Conservation (phyloP, 1,284 basidiomycete genomes). For the Wolfiporia cocos region DNA sequence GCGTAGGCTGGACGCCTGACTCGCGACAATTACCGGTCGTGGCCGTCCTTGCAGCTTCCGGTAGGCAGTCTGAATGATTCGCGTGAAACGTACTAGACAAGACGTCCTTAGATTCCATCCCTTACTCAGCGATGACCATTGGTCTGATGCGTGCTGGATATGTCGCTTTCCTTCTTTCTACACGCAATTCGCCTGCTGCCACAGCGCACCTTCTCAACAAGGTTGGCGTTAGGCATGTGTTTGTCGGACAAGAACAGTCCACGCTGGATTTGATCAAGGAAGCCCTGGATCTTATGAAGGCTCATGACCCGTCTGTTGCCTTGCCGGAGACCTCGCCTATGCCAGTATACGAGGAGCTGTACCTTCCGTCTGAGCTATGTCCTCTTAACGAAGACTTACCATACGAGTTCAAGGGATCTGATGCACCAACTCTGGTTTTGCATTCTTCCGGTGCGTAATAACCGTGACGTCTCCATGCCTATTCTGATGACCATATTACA, state of each 20-base stretch:
- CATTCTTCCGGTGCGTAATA: conserved; percentile 27
- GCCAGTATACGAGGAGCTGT: conserved; percentile 3
- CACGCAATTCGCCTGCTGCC: conserved; percentile 31
- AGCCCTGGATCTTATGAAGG: not conserved
- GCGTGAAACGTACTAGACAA: too few species aligned
- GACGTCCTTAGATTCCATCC: conserved; percentile 21
- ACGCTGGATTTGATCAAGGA: conserved; percentile 16
- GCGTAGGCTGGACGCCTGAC: not conserved
- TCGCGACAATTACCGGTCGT: not conserved
- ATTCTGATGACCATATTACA: conserved; percentile 4
- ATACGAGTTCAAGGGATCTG: conserved; percentile 9
- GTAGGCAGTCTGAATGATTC: not conserved
- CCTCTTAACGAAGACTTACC: not conserved
- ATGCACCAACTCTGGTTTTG: conserved; percentile 21
- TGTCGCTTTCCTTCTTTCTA: conserved; percentile 29
- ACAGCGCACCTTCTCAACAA: conserved; percentile 28
- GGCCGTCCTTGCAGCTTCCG: not conserved
- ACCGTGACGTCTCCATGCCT: not conserved
- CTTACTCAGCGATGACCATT: conserved; percentile 20
- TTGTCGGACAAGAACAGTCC: conserved; percentile 21
- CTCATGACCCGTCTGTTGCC: not conserved
- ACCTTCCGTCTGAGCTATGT: not conserved
- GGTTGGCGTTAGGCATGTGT: conserved; percentile 20
- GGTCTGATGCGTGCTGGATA: conserved; percentile 24
- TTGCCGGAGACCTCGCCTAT: not conserved